Conservation (phyloP, 108 stramenopile species). For the Pseudonitzschia pungens region DNA sequence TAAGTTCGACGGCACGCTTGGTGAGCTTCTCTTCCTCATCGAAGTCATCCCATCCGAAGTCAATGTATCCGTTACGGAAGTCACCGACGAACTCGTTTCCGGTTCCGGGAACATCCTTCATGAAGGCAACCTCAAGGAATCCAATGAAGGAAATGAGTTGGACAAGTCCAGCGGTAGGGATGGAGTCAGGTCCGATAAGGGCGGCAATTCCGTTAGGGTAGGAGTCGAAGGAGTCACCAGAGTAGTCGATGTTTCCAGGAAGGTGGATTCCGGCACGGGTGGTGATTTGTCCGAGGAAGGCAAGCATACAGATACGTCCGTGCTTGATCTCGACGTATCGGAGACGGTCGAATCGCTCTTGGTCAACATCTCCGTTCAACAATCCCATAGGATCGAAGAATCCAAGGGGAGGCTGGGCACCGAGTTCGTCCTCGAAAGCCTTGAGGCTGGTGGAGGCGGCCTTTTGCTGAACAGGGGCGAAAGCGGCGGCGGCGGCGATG, state of each 20-base stretch:
- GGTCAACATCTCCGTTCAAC: constrained; percentile 40
- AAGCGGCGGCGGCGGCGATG: constrained; percentile 69
- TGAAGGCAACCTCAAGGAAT: constrained; percentile 57
- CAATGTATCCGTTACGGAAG: constrained; percentile 79
- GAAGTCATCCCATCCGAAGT: constrained; percentile 74
- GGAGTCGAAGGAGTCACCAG: constrained; percentile 39
- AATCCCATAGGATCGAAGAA: constrained; percentile 81
- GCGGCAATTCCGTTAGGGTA: constrained; percentile 61
- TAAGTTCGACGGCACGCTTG: constrained; percentile 89
- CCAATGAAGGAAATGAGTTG: constrained; percentile 66
- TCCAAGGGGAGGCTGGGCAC: constrained; percentile 85
- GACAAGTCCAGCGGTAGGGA: constrained; percentile 54
- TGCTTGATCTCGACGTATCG: constrained; percentile 92
- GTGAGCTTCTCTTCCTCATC: constrained; percentile 56
- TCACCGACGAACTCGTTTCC: constrained; percentile 65
- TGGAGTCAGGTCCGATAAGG: constrained; percentile 43
- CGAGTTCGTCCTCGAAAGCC: constrained; percentile 79
- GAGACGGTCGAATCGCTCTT: constrained; percentile 59
- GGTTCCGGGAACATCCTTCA: constrained; percentile 54
- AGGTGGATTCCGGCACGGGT: constrained; percentile 10
- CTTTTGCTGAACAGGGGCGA: constrained; percentile 61
- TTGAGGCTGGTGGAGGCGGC: constrained; percentile 47
- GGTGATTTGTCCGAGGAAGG: constrained; percentile 64
- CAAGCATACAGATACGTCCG: constrained; percentile 80
- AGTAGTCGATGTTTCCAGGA: no score